Base-by-base conservation (phyloP, 108 stramenopile species). In the Pseudonitzschia delicatissima region DNA sequence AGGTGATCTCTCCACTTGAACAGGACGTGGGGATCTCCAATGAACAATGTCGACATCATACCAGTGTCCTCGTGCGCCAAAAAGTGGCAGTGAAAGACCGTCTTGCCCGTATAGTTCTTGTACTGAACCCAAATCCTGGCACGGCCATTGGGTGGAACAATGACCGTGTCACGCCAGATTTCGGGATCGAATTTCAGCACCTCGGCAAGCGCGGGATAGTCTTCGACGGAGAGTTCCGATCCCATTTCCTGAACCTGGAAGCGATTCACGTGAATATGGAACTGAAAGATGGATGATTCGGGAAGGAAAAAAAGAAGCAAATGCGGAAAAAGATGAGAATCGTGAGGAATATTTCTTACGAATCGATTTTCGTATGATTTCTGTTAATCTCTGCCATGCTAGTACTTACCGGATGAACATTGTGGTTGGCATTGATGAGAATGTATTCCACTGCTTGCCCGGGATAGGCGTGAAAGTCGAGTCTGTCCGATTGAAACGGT, bases 21-120 rank as follows among this genome's bases (percentile, higher is more conserved):
- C 0, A 71, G 35, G 0, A 25, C 62, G 42, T 77, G 67, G 0
- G 60, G 61, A 13, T 48, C n/a, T 27, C 76, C 80, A 47, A 77
- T 77, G 32, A 81, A 77, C 1, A 81, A 39, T 9, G 80, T 77
- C 0, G 76, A 42, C 76, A 82, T 82, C 82, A 82, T 82, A 3
- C 82, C 82, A 8, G 77, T 79, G 66, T 82, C 82, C 69, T 82
- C 82, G 44, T 82, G 82, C 20, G 77, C 78, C 37, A 82, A 51
- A 58, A 82, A 82, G 70, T 82, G 77, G 51, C 82, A 82, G 61
- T 82, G 81, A 57, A 74, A 60, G 25, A 81, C 67, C 45, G 77
- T 79, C 48, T 82, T 82, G 4, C 81, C 81, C 11, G 74, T 82
- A 28, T 76, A 77, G 26, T 82, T 68, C 37, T 76, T 73, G 53